phyloP scores from a whole-genome alignment of 140 eudicot genomes.

The Erigeron philadelphicus region DNA sequence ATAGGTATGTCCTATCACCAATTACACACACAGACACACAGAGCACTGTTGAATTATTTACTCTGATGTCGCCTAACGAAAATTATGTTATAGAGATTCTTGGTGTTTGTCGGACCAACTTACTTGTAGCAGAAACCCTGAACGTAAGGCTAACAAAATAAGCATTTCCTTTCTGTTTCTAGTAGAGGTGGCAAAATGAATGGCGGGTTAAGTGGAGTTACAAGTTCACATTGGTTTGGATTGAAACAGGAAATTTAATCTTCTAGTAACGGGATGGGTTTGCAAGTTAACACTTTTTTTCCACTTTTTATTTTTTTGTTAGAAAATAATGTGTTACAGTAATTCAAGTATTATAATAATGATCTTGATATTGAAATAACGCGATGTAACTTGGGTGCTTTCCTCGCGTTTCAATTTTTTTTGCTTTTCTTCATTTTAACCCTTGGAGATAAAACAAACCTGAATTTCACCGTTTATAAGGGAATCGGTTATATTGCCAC shows the following conservation, averaged over 20 bases:
- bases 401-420: not conserved
- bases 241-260: not conserved
- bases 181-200: slow-evolving; percentile 14
- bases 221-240: not conserved
- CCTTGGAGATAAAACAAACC: not conserved
- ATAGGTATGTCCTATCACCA: slow-evolving; percentile 36
- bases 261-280: not conserved
- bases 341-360: no score
- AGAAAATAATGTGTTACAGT: no score
- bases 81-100: slow-evolving; percentile 27
- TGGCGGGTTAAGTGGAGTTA: not conserved
- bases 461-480: not conserved
- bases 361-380: no score
- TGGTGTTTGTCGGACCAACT: slow-evolving; percentile 62
- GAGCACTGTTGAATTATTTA: slow-evolving; percentile 8
- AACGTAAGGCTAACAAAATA: slow-evolving; percentile 38
- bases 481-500: not conserved
- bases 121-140: slow-evolving; percentile 42
- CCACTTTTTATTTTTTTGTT: no score
- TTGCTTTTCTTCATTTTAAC: not conserved
- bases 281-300: not conserved
- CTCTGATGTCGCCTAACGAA: slow-evolving; percentile 21
- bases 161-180: not conserved
- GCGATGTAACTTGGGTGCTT: not conserved
- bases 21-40: not conserved